Evolutionary conservation across 495 filamentous ascomycete species (phyloP).

Genomic region (Patellaria atrata): DNA sequence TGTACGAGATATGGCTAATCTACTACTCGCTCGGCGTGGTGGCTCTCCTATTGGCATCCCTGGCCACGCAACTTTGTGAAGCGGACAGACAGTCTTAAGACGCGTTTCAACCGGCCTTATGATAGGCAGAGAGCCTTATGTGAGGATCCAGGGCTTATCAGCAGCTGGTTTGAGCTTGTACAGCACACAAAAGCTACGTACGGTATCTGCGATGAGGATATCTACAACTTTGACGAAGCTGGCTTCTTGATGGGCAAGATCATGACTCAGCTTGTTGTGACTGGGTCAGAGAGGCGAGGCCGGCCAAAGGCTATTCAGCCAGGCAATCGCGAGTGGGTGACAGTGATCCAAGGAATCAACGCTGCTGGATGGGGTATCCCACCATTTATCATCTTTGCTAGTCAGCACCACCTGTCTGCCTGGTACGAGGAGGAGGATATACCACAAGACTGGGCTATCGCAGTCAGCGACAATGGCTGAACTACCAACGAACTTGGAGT

Average conservation of each 20-base stretch:
- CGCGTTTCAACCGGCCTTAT: conserved; percentile 22
- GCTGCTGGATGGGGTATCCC: conserved; percentile 6
- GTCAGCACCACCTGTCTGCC: conserved; percentile 12
- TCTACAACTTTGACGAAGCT: conserved; percentile 35
- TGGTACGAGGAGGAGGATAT: conserved; percentile 14
- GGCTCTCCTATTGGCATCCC: conserved; percentile 16
- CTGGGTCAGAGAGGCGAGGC: conserved; percentile 11
- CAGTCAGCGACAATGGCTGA: conserved; percentile 11
- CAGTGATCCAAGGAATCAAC: conserved; percentile 26
- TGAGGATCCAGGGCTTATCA: conserved; percentile 27
- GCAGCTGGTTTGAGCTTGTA: conserved; percentile 26
- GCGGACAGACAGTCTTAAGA: conserved; percentile 22
- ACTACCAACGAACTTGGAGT: conserved; percentile 12
- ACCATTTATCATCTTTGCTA: conserved; percentile 8
- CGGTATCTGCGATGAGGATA: conserved; percentile 28
- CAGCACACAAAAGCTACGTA: conserved; percentile 24
- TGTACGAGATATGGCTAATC: conserved; percentile 13
- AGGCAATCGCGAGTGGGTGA: conserved; percentile 30
- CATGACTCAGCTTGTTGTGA: conserved; percentile 5
- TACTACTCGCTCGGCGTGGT: conserved; percentile 10
- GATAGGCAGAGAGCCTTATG: conserved; percentile 27
- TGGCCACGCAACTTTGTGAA: conserved; percentile 24
- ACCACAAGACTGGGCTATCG: conserved; percentile 8
- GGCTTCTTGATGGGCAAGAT: conserved; percentile 27
- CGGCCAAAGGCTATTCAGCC: conserved; percentile 20